Evolutionary conservation across 352 stramenopile genomes (phyloP).

Genomic region (Globisporangium perplexum): DNA sequence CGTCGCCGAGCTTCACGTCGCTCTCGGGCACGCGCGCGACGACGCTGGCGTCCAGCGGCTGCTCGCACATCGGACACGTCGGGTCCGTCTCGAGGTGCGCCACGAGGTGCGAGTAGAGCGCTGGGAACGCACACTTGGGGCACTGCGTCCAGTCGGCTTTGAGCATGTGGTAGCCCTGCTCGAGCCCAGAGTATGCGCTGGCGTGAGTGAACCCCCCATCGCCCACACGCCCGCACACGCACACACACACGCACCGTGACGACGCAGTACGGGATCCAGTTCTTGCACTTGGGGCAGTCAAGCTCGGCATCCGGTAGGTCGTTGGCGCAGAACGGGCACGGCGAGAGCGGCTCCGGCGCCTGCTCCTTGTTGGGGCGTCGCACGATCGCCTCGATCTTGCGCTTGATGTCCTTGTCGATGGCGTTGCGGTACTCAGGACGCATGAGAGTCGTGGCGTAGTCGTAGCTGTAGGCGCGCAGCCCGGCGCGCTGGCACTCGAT

Average conservation of each 20-base stretch:
- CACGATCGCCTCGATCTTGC: constrained; percentile 94
- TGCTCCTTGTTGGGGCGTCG: constrained; percentile 89
- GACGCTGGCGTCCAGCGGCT: constrained; percentile 27
- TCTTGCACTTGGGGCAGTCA: constrained; percentile 90
- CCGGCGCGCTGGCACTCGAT: constrained; percentile 92
- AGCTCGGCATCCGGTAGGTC: constrained; percentile 84
- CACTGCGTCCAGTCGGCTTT: constrained; percentile 91
- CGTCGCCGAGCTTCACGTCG: constrained; percentile 36
- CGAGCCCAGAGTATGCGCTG: no score
- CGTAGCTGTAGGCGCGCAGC: constrained; percentile 87
- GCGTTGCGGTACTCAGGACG: constrained; percentile 82
- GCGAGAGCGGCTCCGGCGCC: constrained; percentile 48
- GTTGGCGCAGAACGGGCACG: constrained; percentile 81
- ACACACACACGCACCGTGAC: constrained; percentile 83
- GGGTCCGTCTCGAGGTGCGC: constrained; percentile 68
- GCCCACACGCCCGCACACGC: no score
- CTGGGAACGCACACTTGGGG: constrained; percentile 85
- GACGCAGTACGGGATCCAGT: constrained; percentile 91
- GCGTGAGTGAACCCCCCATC: constrained; percentile 1
- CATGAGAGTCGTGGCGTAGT: constrained; percentile 91
- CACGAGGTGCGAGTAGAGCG: constrained; percentile 84
- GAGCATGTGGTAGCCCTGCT: constrained; percentile 91
- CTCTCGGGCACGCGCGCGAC: constrained; percentile 33
- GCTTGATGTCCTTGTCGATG: constrained; percentile 88
- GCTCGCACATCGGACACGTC: constrained; percentile 77